These are phyloP conservation scores for Corymbia citriodora DNA, from an alignment of 441 rosid species.

Conservation along the genomic window DNA sequence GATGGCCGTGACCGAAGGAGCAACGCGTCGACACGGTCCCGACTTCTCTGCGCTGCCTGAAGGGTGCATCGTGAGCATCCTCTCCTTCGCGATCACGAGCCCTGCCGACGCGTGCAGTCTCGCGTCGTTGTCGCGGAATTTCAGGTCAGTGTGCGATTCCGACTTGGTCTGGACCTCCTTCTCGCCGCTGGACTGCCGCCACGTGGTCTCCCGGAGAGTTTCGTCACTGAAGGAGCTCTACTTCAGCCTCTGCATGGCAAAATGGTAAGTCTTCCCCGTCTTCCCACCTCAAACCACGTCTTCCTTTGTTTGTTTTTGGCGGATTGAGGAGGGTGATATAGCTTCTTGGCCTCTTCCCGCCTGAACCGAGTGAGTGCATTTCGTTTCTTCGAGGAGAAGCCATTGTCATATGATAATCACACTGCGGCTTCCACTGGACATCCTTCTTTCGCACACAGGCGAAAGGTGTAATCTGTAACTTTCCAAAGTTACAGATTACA, in stretches of 20 bases:
- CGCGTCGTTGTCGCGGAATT: not conserved
- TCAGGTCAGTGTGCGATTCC: not conserved
- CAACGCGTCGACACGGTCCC: not conserved
- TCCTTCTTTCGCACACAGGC: too few species aligned
- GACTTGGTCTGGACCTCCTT: slow-evolving; percentile 62
- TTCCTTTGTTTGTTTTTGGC: too few species aligned
- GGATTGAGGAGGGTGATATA: too few species aligned
- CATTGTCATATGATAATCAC: too few species aligned
- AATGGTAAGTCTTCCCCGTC: slow-evolving; percentile 25
- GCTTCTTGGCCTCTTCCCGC: too few species aligned
- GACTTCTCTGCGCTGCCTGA: not conserved
- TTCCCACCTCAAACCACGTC: too few species aligned
- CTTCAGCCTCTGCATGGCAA: slow-evolving; percentile 38
- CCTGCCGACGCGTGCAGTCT: not conserved
- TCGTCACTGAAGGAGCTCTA: slow-evolving; percentile 41
- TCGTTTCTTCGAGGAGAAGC: too few species aligned
- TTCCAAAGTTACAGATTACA: too few species aligned
- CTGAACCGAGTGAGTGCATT: too few species aligned
- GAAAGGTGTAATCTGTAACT: too few species aligned
- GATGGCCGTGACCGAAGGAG: too few species aligned
- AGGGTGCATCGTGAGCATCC: not conserved
- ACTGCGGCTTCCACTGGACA: too few species aligned
- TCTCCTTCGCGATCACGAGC: not conserved
- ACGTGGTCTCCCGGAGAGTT: slow-evolving; percentile 7
- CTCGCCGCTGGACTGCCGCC: slow-evolving; percentile 30